phyloP scores from a whole-genome alignment of 2,329 filamentous ascomycete species.

The Fusarium luffae region DNA sequence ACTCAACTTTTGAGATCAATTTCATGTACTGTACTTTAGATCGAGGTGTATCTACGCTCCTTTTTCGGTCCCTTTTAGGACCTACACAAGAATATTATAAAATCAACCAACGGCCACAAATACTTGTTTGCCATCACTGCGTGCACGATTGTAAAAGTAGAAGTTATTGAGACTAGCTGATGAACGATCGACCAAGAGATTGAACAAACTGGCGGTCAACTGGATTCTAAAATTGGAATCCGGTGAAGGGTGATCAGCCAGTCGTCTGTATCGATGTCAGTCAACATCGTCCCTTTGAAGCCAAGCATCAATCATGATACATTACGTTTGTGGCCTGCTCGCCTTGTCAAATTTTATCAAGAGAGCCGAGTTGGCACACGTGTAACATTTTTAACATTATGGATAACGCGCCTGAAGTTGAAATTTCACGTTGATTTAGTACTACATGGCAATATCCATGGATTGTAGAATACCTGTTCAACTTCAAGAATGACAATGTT shows the following conservation, averaged over 20 bases:
- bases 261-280: not conserved
- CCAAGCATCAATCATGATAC: not conserved
- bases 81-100: slow-evolving; percentile 7
- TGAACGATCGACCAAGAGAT: not conserved
- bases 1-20: slow-evolving; percentile 35
- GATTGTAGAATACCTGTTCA: not conserved
- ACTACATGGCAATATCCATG: not conserved
- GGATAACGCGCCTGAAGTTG: not conserved
- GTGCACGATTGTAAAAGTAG: not conserved
- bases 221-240: not conserved
- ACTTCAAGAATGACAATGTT: not conserved
- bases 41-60: slow-evolving; percentile 37
- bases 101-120: slow-evolving; percentile 7
- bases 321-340: not conserved
- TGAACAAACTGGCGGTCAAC: not conserved
- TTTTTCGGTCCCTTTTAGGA: slow-evolving; percentile 11
- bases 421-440: not conserved
- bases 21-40: slow-evolving; percentile 41
- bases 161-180: not conserved
- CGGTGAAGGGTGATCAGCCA: not conserved
- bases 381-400: not conserved
- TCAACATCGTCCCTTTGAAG: not conserved
- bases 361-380: not conserved
- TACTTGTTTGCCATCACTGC: not conserved
- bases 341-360: not conserved